These are phyloP conservation scores for Botrytis squamosa DNA, from an alignment of 2,329 filamentous ascomycete species.

Conservation along the genomic window DNA sequence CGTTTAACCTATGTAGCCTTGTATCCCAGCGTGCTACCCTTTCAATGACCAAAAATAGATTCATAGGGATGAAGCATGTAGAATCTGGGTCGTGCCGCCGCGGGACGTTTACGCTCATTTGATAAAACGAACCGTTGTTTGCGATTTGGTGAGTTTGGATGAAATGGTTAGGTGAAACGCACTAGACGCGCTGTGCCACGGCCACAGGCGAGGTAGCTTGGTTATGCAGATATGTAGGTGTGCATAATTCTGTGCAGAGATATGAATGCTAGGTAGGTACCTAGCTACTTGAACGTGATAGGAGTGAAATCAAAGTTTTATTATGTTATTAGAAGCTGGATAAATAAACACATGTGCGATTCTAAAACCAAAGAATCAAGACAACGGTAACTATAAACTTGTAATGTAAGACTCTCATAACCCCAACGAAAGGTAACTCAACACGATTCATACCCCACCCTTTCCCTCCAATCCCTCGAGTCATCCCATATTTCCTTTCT, in stretches of 20 bases:
- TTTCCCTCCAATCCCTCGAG: neutral
- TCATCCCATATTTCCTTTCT: neutral
- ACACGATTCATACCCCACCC: neutral
- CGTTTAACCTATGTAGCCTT: neutral
- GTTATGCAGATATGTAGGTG: neutral
- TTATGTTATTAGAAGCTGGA: neutral
- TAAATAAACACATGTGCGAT: neutral
- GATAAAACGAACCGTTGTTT: neutral
- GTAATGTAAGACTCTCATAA: neutral
- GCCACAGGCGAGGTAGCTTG: neutral
- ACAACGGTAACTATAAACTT: neutral
- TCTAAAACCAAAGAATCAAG: neutral
- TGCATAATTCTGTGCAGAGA: neutral
- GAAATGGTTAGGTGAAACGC: constrained; percentile 4
- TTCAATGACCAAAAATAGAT: neutral
- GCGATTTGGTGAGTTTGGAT: neutral
- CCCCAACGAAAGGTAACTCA: neutral
- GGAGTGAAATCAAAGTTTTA: neutral
- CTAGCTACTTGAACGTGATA: neutral
- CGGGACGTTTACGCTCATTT: neutral
- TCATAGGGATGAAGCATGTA: neutral
- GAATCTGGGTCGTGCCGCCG: constrained; percentile 1
- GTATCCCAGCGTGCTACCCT: neutral
- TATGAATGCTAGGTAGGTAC: neutral
- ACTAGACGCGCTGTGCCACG: constrained; percentile 11